phyloP scores from a whole-genome alignment of 1,284 basidiomycete genomes.

The Pulveroboletus sp. region DNA sequence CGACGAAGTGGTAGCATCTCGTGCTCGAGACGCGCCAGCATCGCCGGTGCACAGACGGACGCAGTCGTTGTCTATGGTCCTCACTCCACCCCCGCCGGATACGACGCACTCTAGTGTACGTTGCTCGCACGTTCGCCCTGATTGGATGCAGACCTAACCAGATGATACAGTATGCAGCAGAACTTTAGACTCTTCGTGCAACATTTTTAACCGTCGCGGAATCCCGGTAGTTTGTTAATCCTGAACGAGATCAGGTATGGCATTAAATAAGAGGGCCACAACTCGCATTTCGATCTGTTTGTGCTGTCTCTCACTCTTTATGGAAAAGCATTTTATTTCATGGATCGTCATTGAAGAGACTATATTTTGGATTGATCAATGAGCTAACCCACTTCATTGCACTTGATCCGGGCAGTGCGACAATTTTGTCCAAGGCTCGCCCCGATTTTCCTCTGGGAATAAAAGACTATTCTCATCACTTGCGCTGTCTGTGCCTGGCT shows the following conservation, averaged over 20 bases:
- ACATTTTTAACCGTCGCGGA: not conserved
- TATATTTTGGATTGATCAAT: too few species aligned
- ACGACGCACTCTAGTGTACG: constrained; percentile 17
- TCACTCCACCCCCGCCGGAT: constrained; percentile 24
- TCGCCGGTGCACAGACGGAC: constrained; percentile 25
- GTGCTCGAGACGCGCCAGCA: constrained; percentile 4
- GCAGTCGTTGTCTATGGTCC: constrained; percentile 26
- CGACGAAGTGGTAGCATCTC: not conserved
- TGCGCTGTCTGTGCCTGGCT: too few species aligned
- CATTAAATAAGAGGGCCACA: constrained; percentile 7
- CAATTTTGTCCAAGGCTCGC: too few species aligned
- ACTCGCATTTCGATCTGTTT: constrained; percentile 25
- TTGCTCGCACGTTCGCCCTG: not conserved
- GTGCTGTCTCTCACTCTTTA: constrained; percentile 5
- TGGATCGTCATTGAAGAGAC: too few species aligned
- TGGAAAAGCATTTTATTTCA: too few species aligned
- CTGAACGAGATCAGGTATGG: not conserved
- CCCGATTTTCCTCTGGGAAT: too few species aligned
- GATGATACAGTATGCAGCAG: constrained; percentile 23
- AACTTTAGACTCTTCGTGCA: constrained; percentile 14
- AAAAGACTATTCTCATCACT: too few species aligned
- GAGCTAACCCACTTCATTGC: too few species aligned
- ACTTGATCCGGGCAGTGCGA: too few species aligned
- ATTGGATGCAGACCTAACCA: constrained; percentile 1
- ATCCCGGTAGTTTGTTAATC: constrained; percentile 3